These are phyloP conservation scores for Arabidopsis arenosa DNA, from an alignment of 345 rosid genomes.

Conservation along the genomic window DNA sequence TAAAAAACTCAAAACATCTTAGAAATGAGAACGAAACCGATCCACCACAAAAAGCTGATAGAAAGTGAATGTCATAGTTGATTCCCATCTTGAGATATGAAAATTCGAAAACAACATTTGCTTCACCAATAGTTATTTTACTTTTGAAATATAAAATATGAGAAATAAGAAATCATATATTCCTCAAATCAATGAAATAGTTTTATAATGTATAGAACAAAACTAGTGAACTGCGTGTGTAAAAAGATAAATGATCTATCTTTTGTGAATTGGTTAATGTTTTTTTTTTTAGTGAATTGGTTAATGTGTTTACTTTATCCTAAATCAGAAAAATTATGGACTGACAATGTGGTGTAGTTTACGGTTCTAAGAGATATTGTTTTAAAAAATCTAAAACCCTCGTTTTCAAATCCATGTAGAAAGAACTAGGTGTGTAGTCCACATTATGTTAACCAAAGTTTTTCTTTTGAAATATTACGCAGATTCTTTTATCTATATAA, in stretches of 20 bases:
- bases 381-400: neutral
- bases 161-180: conserved; percentile 17
- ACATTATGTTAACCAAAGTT: conserved; percentile 5
- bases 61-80: conserved; percentile 36
- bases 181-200: conserved; percentile 21
- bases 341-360: neutral
- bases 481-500: neutral
- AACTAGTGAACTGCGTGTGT: conserved; percentile 11
- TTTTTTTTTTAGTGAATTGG: too few species aligned
- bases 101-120: conserved; percentile 37
- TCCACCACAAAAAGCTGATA: conserved; percentile 36
- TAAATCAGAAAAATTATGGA: neutral
- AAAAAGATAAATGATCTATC: neutral
- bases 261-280: neutral
- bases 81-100: conserved; percentile 33
- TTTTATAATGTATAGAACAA: conserved; percentile 17
- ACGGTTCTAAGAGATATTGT: neutral
- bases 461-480: neutral
- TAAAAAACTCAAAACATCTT: conserved; percentile 25
- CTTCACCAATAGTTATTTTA: conserved; percentile 18
- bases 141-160: conserved; percentile 21
- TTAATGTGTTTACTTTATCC: neutral
- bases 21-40: conserved; percentile 41
- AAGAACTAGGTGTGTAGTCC: neutral
- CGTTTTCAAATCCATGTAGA: conserved; percentile 8